A percentile compares a stretch with the other conserved stretches of the same genome.
phyloP scores from a whole-genome alignment of 169 alveolate species.

The Babesia caballi region DNA sequence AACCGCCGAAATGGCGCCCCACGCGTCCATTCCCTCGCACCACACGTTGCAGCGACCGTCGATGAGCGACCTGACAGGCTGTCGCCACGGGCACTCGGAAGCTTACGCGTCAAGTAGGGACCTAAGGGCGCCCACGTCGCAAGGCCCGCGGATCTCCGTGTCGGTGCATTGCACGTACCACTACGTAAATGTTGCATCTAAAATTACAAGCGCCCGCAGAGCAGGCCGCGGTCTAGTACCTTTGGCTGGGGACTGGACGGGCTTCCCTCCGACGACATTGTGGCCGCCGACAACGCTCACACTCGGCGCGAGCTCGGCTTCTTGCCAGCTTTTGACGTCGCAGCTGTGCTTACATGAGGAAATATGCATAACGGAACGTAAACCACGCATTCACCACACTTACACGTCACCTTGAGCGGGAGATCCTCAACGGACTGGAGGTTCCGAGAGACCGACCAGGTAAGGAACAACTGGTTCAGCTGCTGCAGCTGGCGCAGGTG shows the following conservation, averaged over 20 bases:
- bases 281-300: background rate
- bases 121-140: slow-evolving; percentile 44
- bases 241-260: background rate
- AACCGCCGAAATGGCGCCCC: slow-evolving; percentile 37
- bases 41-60: slow-evolving; percentile 33
- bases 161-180: slow-evolving; percentile 61
- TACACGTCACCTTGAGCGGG: slow-evolving; percentile 45
- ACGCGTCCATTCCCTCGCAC: slow-evolving; percentile 61
- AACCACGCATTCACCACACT: too few species aligned
- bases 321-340: background rate
- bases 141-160: slow-evolving; percentile 56
- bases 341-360: background rate
- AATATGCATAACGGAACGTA: too few species aligned
- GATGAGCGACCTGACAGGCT: slow-evolving; percentile 38
- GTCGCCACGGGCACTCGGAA: background rate
- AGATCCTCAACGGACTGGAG: slow-evolving; percentile 25
- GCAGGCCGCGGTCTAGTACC: slow-evolving; percentile 4
- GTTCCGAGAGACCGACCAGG: slow-evolving; percentile 54
- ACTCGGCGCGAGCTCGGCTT: background rate
- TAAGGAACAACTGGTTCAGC: slow-evolving; percentile 37
- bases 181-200: background rate
- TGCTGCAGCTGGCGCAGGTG: slow-evolving; percentile 36
- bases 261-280: slow-evolving; percentile 8
- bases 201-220: slow-evolving; percentile 2
- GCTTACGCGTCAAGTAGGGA: slow-evolving; percentile 56